Percentiles rank a stretch among this genome's conserved stretches.
Conservation (phyloP, 495 filamentous ascomycete genomes). For the Hypoxylon rickii region DNA sequence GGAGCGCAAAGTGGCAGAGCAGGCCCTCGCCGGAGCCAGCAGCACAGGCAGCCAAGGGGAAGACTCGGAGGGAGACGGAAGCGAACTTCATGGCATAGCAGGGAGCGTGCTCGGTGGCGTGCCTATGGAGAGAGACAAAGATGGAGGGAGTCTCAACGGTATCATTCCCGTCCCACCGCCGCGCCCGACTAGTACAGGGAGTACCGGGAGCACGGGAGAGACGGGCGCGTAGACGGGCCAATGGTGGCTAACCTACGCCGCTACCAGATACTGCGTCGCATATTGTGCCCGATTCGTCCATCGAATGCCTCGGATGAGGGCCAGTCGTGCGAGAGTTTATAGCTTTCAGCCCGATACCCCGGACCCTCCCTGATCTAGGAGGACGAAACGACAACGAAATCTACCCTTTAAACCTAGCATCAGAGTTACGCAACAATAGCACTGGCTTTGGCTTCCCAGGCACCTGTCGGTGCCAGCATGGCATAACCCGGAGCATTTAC, state of each 20-base stretch:
- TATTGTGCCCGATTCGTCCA: constrained; percentile 19
- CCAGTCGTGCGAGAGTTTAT: background rate
- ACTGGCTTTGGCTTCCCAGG: too few relatives aligned
- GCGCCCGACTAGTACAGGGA: constrained; percentile 48
- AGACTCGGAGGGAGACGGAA: constrained; percentile 36
- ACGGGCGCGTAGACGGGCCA: constrained; percentile 28
- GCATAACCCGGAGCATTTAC: too few relatives aligned
- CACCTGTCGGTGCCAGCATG: too few relatives aligned
- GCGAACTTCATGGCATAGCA: constrained; percentile 30
- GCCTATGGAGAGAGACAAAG: constrained; percentile 51
- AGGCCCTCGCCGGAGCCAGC: constrained; percentile 37
- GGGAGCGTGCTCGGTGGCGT: constrained; percentile 45
- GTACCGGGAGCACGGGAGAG: constrained; percentile 39
- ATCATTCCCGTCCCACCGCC: constrained; percentile 43
- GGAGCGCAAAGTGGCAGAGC: constrained; percentile 45
- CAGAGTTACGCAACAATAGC: too few relatives aligned
- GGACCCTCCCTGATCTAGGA: too few relatives aligned
- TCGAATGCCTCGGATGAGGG: constrained; percentile 11
- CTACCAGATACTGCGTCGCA: background rate
- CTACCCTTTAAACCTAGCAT: too few relatives aligned
- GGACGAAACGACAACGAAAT: too few relatives aligned
- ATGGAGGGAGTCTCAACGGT: constrained; percentile 23
- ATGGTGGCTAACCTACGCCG: background rate
- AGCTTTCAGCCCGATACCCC: too few relatives aligned
- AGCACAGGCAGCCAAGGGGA: constrained; percentile 37